Evolutionary conservation across 2,329 filamentous ascomycete genomes (phyloP), one percentile per base, ranked within the genome.

Genomic region (Penicillium brevicompactum): DNA sequence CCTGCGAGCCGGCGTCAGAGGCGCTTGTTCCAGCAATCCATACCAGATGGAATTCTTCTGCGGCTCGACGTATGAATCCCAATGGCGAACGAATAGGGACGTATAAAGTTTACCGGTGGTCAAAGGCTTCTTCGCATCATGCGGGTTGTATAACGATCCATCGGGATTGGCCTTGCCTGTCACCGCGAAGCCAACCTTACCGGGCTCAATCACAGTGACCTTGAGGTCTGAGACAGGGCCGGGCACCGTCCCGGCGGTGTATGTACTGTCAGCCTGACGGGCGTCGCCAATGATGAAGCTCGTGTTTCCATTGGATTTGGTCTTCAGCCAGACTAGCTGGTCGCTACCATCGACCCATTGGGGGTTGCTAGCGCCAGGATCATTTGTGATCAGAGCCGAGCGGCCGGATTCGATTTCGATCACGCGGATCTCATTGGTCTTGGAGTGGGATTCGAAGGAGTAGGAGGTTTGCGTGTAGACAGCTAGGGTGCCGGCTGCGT

Each of bases 41-140:
- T 77, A 78, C 66, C 75, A 83, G 43, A 83, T 76, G 0, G 79
- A 66, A 58, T 80, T 80, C 50, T 73, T 76, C 63, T 82, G 74
- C n/a, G 76, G 75, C 21, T 75, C 74, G 13, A 80, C 67, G 59
- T 79, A 83, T 5, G 74, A 67, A 60, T 83, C 81, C 81, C 81
- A 83, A 59, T 82, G 80, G 34, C 81, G 72, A 11, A 83, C 80
- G 62, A 79, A 82, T 16, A 82, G 70, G 8, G 74, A 78, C 18
- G 78, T 79, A 61, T 82, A 83, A 4, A 83, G 62, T 46, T 69
- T 75, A 2, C 78, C 81, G 2, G 76, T 78, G 14, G 74, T 78
- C 21, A 69, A 58, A 1, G 78, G 73, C 58, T 79, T 78, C 38
- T 75, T 74, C 5, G 74, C 76, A 56, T 79, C 78, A 47, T 82